These are phyloP conservation scores for Rhizomucor pusillus DNA, from an alignment of 371 early-diverging fungal genomes.

Conservation along the genomic window DNA sequence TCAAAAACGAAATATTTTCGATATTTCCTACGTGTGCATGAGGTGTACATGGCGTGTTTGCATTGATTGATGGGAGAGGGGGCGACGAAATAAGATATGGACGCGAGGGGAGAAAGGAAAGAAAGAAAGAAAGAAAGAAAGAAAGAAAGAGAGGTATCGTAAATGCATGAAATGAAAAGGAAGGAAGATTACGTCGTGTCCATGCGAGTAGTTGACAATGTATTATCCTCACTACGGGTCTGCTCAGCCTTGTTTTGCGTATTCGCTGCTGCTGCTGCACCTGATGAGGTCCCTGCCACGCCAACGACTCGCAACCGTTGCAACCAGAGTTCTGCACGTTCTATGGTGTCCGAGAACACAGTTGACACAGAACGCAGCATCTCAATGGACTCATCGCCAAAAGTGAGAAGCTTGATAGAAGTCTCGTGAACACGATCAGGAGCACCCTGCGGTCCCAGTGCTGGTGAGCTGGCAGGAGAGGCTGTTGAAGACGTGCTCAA, in stretches of 20 bases:
- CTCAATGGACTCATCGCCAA: slow-evolving; percentile 80
- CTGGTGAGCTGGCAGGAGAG: slow-evolving; percentile 38
- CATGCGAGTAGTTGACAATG: background rate
- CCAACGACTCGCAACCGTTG: slow-evolving; percentile 55
- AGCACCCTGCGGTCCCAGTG: slow-evolving; percentile 37
- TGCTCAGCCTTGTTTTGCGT: background rate
- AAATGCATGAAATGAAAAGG: too few species aligned
- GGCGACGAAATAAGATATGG: too few species aligned
- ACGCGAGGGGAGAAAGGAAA: too few species aligned
- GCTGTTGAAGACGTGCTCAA: slow-evolving; percentile 38
- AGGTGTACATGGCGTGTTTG: too few species aligned
- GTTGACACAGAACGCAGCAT: slow-evolving; percentile 79
- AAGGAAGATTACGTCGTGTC: slow-evolving; percentile 1
- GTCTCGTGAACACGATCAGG: slow-evolving; percentile 42
- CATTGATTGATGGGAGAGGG: too few species aligned
- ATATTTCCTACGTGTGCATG: too few species aligned
- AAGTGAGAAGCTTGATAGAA: slow-evolving; percentile 49
- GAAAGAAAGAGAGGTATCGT: too few species aligned
- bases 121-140: too few species aligned
- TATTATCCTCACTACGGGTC: background rate
- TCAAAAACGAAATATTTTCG: too few species aligned
- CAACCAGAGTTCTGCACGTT: slow-evolving; percentile 80
- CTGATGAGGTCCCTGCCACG: slow-evolving; percentile 21
- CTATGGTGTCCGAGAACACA: slow-evolving; percentile 80
- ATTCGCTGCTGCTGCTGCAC: slow-evolving; percentile 6